Conservation (phyloP, 2,329 filamentous ascomycete genomes). For the Penicillium sclerotigenum region DNA sequence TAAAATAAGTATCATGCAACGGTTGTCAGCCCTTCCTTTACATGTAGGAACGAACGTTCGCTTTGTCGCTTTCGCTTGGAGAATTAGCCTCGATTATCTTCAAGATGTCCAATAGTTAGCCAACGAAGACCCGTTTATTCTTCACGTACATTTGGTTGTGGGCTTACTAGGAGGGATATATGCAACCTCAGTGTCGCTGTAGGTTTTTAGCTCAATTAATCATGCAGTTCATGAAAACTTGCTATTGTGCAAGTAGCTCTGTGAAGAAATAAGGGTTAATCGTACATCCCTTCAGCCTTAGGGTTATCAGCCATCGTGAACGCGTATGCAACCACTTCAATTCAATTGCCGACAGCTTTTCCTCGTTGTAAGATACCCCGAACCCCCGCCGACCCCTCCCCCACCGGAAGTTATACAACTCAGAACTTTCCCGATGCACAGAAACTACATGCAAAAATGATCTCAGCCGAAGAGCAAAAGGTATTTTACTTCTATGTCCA, state of each 20-base stretch:
- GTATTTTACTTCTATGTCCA: background rate
- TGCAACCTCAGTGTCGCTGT: no score
- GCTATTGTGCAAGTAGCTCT: background rate
- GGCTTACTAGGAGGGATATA: no score
- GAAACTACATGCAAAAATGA: background rate
- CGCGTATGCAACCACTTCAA: background rate
- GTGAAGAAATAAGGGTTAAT: background rate
- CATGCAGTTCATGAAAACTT: background rate
- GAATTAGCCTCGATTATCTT: no score
- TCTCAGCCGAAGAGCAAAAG: background rate
- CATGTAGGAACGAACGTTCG: no score
- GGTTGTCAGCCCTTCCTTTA: no score
- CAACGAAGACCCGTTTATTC: no score
- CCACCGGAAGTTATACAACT: background rate
- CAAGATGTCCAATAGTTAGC: no score
- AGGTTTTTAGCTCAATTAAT: no score
- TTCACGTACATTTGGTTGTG: no score
- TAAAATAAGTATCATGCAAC: no score
- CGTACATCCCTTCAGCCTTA: background rate
- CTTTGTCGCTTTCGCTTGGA: no score
- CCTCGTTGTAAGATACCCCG: background rate
- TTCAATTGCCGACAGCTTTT: background rate
- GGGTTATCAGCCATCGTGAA: fast-evolving
- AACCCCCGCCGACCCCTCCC: background rate
- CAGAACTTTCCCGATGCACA: no score